Percentiles rank a stretch among this genome's conserved stretches.
Conservation (phyloP, 257 asterid species). For the Agastache rugosa region DNA sequence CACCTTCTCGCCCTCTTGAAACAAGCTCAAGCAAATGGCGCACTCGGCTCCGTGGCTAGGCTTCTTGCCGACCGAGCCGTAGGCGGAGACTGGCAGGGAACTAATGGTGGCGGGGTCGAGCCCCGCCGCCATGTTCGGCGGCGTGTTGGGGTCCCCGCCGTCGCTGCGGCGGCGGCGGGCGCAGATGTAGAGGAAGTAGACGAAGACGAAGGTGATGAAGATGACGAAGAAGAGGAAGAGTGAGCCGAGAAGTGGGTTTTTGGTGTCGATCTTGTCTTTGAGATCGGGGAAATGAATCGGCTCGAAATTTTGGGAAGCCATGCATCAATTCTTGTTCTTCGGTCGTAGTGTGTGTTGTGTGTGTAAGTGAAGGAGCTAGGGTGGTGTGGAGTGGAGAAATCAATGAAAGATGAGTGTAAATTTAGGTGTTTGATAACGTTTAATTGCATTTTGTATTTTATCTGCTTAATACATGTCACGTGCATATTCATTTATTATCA, state of each 20-base stretch:
- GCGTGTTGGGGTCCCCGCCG: conserved; percentile 10
- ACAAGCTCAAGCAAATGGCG: conserved; percentile 48
- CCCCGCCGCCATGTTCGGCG: conserved; percentile 31
- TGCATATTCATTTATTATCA: too few species aligned
- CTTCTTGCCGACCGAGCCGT: conserved; percentile 33
- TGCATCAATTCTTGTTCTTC: neutral
- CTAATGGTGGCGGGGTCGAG: conserved; percentile 48
- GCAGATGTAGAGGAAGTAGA: conserved; percentile 42
- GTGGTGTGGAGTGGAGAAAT: neutral
- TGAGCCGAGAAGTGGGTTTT: conserved; percentile 45
- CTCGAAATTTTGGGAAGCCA: conserved; percentile 46
- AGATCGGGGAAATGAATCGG: conserved; percentile 39
- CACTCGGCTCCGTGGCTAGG: conserved; percentile 45
- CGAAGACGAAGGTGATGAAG: conserved; percentile 42
- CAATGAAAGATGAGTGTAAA: neutral
- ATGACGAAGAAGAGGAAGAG: conserved; percentile 38
- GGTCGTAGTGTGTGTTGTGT: neutral
- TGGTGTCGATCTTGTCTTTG: conserved; percentile 30
- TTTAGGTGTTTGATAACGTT: neutral
- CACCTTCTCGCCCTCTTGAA: conserved; percentile 44
- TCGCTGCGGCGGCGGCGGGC: conserved; percentile 35
- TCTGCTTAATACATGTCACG: too few species aligned
- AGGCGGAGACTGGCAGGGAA: conserved; percentile 43
- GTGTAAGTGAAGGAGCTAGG: neutral
- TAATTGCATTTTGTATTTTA: neutral